Evolutionary conservation across 108 stramenopile genomes (phyloP).

Genomic region (Nannochloropsis oceanica): DNA sequence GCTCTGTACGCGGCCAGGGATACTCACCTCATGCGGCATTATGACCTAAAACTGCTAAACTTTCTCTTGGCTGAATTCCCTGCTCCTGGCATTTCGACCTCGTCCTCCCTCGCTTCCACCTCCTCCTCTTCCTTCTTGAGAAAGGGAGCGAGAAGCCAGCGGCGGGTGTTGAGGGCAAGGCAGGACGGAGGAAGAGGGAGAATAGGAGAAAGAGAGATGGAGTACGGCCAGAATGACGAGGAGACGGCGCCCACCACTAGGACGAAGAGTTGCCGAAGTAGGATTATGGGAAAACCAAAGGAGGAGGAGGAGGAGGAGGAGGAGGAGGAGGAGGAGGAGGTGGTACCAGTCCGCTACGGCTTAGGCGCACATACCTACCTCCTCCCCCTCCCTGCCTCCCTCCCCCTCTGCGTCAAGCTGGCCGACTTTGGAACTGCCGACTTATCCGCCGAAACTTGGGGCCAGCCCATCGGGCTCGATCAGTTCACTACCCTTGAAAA

Average conservation of each 20-base stretch:
- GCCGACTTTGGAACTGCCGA: constrained; percentile 95
- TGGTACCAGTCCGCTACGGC: constrained; percentile 50
- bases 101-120: background rate
- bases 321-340: background rate
- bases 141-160: too few relatives aligned
- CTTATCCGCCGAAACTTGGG: constrained; percentile 53
- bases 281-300: background rate
- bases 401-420: constrained; percentile 55
- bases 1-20: constrained; percentile 67
- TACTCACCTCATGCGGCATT: constrained; percentile 72
- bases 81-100: background rate
- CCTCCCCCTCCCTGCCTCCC: background rate
- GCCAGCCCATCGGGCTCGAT: constrained; percentile 59
- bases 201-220: too few relatives aligned
- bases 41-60: constrained; percentile 96
- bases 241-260: too few relatives aligned
- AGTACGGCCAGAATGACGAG: too few relatives aligned
- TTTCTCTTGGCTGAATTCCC: constrained; percentile 51
- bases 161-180: too few relatives aligned
- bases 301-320: background rate
- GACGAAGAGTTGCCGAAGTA: background rate
- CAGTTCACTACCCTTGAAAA: constrained; percentile 97
- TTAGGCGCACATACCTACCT: constrained; percentile 43
- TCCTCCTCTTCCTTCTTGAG: background rate
- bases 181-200: too few relatives aligned